Base-by-base conservation (phyloP, 495 filamentous ascomycete genomes). In the Bacidia rubella region DNA sequence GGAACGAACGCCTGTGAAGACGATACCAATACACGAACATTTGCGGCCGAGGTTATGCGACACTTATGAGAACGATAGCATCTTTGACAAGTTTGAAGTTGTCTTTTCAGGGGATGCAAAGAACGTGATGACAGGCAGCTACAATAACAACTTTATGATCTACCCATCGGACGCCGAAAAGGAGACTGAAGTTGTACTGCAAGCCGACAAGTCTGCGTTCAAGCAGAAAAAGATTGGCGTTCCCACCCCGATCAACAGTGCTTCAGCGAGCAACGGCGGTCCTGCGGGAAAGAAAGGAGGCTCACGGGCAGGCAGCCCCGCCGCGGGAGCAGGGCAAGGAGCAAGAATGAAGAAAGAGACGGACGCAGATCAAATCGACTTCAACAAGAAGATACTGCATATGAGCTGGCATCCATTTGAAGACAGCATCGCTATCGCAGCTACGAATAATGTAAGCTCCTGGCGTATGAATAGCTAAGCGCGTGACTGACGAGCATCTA, bases 131-230 rank as follows among this genome's bases (percentile, higher is more conserved):
- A 98, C 92, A 4, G 92, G 92, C 59, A 94, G 87, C 65, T 98
- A 98, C 74, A 98, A 98, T 78, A 98, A 98, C 71, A 98, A 98
- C 71, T 98, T 98, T 75, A 98, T 98, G 92, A 98, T 98, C 60
- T 98, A 98, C 68, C 92, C 92, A 0, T 92, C 90, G 27, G 90
- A 96, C 59, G 86, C 88, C 4, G 83, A 87, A 56, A 90, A 90
- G 69, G 93, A 98, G 62, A 90, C 90, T 4, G 92, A 98, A 69
- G 88, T 98, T 42, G 92, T 98, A 43, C 69, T 98, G 53, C 92
- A 98, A 69, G 92, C 92, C 20, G 92, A 98, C 68, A 98, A 98
- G 70, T 94, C 87, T 32, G 92, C 92, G 15, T 98, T 98, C 76
- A 98, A 98, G 72, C 93, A 93, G 19, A 98, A 98, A 81, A 98